phyloP scores from a whole-genome alignment of 2,329 filamentous ascomycete genomes.

The Fusarium sp. region DNA sequence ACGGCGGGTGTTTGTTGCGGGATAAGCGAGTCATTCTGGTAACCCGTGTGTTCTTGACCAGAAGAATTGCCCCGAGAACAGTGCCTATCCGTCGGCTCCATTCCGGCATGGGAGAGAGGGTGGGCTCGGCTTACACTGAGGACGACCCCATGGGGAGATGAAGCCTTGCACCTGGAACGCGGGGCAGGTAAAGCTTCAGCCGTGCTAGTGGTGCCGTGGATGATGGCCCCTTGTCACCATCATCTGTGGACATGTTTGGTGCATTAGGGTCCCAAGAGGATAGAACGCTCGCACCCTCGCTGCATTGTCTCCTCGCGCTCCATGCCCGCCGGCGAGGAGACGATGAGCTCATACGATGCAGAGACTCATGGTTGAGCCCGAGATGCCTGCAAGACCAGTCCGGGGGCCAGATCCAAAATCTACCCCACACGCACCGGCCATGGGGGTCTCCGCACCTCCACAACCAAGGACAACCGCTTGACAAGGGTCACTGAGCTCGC shows the following conservation, averaged over 20 bases:
- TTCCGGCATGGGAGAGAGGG: constrained; percentile 21
- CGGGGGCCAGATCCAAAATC: constrained; percentile 32
- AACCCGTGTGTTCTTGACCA: neutral
- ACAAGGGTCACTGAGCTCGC: constrained; percentile 16
- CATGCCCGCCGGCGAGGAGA: neutral
- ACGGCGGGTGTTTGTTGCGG: constrained; percentile 1
- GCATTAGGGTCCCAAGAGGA: constrained; percentile 22
- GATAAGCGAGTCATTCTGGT: constrained; percentile 6
- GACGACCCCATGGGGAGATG: constrained; percentile 37
- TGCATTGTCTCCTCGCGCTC: neutral
- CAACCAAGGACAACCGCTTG: constrained; percentile 15
- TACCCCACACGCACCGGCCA: constrained; percentile 43
- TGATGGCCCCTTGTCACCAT: neutral
- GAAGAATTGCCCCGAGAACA: constrained; percentile 5
- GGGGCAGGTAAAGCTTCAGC: constrained; percentile 24
- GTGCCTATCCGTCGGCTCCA: constrained; percentile 18
- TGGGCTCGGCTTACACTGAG: constrained; percentile 34
- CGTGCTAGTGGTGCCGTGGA: constrained; percentile 4
- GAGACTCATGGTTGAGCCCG: constrained; percentile 28
- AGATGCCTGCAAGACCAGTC: constrained; percentile 22
- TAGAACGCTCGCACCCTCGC: neutral
- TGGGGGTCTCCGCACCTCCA: constrained; percentile 43
- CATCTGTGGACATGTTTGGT: constrained; percentile 7
- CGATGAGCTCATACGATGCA: constrained; percentile 36
- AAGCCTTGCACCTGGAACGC: constrained; percentile 27